Evolutionary conservation across 2,329 filamentous ascomycete species (phyloP).

Genomic region (Domatiomyces catenatus): DNA sequence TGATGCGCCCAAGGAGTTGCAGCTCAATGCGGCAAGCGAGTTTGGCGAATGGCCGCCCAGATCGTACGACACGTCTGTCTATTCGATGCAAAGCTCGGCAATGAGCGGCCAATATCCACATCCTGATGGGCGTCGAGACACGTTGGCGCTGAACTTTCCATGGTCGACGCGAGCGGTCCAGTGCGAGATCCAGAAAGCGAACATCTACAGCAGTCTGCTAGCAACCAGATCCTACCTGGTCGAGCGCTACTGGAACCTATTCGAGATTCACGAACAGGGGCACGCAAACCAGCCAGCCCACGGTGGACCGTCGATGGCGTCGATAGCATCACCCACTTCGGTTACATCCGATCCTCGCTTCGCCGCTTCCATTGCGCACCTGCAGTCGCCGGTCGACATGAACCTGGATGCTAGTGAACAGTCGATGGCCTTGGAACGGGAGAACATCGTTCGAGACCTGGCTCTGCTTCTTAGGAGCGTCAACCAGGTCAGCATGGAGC

Average conservation of each 20-base stretch:
- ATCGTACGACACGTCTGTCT: constrained; percentile 12
- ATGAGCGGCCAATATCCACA: background rate
- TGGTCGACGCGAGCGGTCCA: constrained; percentile 36
- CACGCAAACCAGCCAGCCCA: constrained; percentile 6
- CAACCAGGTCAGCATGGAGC: constrained; percentile 72
- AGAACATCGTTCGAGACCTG: constrained; percentile 66
- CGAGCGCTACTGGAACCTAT: constrained; percentile 67
- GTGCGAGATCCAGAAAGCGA: constrained; percentile 82
- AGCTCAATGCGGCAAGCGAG: constrained; percentile 10
- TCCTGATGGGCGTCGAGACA: constrained; percentile 5
- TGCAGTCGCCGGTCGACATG: constrained; percentile 11
- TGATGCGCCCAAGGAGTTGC: constrained; percentile 52
- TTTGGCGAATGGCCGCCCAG: constrained; percentile 17
- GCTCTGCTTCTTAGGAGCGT: constrained; percentile 61
- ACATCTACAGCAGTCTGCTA: constrained; percentile 69
- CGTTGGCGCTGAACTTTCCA: constrained; percentile 23
- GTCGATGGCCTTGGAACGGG: constrained; percentile 57
- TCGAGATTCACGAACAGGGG: constrained; percentile 44
- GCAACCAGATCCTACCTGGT: constrained; percentile 72
- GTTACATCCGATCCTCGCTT: constrained; percentile 7
- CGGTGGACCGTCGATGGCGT: constrained; percentile 9
- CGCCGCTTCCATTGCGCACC: background rate
- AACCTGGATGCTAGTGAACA: constrained; percentile 21
- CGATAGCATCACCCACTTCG: constrained; percentile 13
- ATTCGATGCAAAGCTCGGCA: constrained; percentile 8